Conservation (phyloP, 371 early-diverging fungal genomes). For the Nosema muscidifuracis region DNA sequence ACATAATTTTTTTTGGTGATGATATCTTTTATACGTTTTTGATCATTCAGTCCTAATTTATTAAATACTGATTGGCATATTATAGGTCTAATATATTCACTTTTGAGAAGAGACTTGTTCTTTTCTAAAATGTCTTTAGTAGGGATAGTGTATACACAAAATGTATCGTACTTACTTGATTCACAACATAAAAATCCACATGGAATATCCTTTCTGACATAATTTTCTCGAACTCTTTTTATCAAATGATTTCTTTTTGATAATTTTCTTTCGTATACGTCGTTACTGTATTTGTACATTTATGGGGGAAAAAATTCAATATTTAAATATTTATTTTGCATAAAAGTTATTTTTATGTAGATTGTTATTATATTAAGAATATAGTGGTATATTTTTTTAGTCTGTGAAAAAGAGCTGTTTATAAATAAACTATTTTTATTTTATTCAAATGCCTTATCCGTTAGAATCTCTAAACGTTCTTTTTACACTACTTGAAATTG, state of each 20-base stretch:
- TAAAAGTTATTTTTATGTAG: no score
- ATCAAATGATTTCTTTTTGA: conserved; percentile 24
- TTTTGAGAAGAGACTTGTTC: conserved; percentile 27
- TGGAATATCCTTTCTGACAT: conserved; percentile 33
- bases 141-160: conserved; percentile 21
- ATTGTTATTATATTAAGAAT: no score
- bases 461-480: conserved; percentile 22
- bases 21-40: conserved; percentile 9
- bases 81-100: conserved; percentile 27
- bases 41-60: conserved; percentile 3
- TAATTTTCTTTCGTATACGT: conserved; percentile 20
- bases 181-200: conserved; percentile 51
- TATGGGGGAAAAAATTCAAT: conserved; percentile 8
- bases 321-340: no score
- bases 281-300: conserved; percentile 13
- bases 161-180: not conserved
- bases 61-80: conserved; percentile 32
- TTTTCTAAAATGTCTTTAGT: conserved; percentile 25
- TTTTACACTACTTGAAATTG: conserved; percentile 48
- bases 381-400: no score
- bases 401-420: no score
- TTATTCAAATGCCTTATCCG: conserved; percentile 30
- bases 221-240: conserved; percentile 26
- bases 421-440: no score
- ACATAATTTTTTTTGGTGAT: conserved; percentile 15